A percentile compares a stretch with the other conserved stretches of the same genome.
Evolutionary conservation across 148 eudicot species (phyloP).

Genomic region (Amaranthus palmeri): DNA sequence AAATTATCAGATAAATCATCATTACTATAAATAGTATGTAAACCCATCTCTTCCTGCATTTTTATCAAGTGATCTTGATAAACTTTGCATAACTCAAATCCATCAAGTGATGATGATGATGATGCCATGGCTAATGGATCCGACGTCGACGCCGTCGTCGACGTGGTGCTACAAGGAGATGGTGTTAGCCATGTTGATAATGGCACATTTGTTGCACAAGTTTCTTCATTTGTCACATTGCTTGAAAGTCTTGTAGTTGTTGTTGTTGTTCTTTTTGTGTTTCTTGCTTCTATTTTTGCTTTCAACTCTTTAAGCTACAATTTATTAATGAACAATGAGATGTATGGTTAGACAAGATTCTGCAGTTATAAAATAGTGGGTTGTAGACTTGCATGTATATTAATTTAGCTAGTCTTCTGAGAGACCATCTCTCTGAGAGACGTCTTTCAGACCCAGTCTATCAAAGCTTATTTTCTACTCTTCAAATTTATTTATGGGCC

Average conservation of each 20-base stretch:
- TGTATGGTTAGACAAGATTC: no score
- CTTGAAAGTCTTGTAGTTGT: conserved; percentile 10
- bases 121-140: conserved; percentile 24
- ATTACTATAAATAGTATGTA: conserved; percentile 53
- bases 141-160: not conserved
- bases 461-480: not conserved
- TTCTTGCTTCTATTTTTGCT: conserved; percentile 44
- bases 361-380: no score
- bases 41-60: conserved; percentile 57
- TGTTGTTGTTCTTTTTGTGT: conserved; percentile 18
- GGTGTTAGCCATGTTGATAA: conserved; percentile 6
- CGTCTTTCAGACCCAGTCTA: not conserved
- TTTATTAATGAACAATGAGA: not conserved
- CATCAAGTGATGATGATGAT: conserved; percentile 20
- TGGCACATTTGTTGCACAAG: conserved; percentile 5
- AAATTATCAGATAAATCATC: conserved; percentile 65
- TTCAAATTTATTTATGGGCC: no score
- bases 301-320: conserved; percentile 64
- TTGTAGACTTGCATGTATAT: no score
- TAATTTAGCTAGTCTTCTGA: not conserved
- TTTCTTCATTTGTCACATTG: not conserved
- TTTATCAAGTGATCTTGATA: conserved; percentile 59
- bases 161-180: conserved; percentile 3
- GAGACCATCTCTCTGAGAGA: no score
- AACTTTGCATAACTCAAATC: conserved; percentile 24